These are phyloP conservation scores for Globisporangium cederbergense DNA, from an alignment of 352 stramenopile species.

Conservation along the genomic window DNA sequence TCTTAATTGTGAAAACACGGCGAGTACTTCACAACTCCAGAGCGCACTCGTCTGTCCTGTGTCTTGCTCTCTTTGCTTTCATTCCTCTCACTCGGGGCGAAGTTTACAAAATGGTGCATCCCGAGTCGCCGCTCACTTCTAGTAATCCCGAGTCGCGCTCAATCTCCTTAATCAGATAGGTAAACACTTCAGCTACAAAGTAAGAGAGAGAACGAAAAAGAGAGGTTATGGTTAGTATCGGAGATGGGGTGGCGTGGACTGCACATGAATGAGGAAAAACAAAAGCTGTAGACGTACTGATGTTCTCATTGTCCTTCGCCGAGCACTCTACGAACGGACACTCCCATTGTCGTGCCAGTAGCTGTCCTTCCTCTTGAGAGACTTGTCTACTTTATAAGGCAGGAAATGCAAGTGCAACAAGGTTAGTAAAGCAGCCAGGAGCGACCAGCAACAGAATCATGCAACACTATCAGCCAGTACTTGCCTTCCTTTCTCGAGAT, in stretches of 20 bases:
- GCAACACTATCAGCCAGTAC: conserved; percentile 20
- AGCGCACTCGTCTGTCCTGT: background rate
- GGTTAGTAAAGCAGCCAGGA: conserved; percentile 3
- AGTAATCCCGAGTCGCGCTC: conserved; percentile 85
- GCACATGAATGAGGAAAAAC: conserved; percentile 2
- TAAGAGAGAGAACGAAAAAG: conserved; percentile 3
- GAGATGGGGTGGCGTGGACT: conserved; percentile 2
- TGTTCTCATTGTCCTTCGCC: conserved; percentile 90
- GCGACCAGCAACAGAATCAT: background rate
- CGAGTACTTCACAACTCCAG: background rate
- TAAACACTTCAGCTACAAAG: conserved; percentile 82
- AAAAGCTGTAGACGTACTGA: conserved; percentile 53
- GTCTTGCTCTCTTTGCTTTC: background rate
- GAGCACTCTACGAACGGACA: conserved; percentile 95
- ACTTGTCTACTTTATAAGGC: conserved; percentile 53
- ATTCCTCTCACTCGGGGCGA: background rate
- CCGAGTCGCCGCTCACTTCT: conserved; percentile 70
- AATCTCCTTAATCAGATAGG: conserved; percentile 89
- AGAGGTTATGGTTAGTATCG: conserved; percentile 11
- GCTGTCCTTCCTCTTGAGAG: conserved; percentile 79
- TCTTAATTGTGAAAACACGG: conserved; percentile 1
- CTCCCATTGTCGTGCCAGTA: conserved; percentile 87
- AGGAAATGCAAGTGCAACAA: background rate
- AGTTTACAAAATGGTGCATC: conserved; percentile 80
- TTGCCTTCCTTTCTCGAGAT: conserved; percentile 89